phyloP scores from a whole-genome alignment of 1,139 yeast species.

The Yamadazyma songkhlaensis region DNA sequence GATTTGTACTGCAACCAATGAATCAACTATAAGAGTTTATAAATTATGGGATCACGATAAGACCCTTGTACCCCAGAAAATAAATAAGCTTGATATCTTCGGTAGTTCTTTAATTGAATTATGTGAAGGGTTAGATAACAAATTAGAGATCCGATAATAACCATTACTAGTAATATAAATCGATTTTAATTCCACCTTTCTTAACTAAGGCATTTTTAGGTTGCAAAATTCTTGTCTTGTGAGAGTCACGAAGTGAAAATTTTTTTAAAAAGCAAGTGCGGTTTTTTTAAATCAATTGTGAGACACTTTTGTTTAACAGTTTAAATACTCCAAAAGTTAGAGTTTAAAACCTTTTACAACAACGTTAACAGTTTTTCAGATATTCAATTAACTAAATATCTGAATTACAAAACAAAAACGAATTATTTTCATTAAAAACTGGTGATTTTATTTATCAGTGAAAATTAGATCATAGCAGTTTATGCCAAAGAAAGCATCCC shows the following conservation, averaged over 20 bases:
- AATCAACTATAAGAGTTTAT: conserved; percentile 72
- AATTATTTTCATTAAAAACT: background rate
- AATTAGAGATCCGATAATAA: background rate
- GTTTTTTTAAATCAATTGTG: background rate
- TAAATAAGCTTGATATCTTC: conserved; percentile 24
- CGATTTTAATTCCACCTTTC: too few species aligned
- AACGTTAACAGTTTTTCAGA: too few species aligned
- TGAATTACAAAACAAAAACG: background rate
- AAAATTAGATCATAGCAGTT: conserved; percentile 12
- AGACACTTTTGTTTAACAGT: background rate
- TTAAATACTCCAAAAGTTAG: background rate
- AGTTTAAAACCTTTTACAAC: background rate
- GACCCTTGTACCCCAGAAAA: background rate
- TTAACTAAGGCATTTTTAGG: background rate
- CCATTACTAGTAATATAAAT: too few species aligned
- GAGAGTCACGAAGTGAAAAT: conserved; percentile 1
- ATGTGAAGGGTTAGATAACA: conserved; percentile 46
- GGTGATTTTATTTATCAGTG: background rate
- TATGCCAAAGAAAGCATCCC: conserved; percentile 50
- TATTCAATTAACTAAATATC: too few species aligned
- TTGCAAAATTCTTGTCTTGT: background rate
- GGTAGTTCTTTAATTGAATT: conserved; percentile 62
- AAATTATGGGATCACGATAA: conserved; percentile 53
- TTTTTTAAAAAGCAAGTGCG: background rate
- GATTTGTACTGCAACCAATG: conserved; percentile 73